phyloP scores from a whole-genome alignment of 169 alveolate species.

The Theileria sp. region DNA sequence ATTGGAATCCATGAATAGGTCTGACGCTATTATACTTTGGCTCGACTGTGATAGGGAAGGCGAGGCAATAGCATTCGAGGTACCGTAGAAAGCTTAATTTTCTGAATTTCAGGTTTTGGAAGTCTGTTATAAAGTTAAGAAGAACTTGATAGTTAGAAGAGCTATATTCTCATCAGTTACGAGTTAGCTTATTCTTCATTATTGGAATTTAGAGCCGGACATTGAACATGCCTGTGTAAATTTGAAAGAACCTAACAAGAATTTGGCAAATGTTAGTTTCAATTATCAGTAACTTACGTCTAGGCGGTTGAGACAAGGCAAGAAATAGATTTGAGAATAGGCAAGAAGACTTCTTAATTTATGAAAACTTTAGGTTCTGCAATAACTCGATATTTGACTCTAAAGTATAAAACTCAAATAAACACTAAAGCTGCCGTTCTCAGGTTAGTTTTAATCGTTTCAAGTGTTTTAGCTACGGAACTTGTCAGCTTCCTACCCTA shows the following conservation, averaged over 20 bases:
- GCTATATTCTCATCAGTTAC: slow-evolving; percentile 97
- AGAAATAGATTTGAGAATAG: slow-evolving; percentile 93
- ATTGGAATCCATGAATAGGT: slow-evolving; percentile 46
- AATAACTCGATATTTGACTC: slow-evolving; percentile 78
- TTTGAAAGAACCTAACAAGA: slow-evolving; percentile 88
- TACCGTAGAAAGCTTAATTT: slow-evolving; percentile 60
- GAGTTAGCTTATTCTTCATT: neutral
- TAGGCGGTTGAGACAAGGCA: slow-evolving; percentile 96
- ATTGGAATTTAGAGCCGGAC: slow-evolving; percentile 83
- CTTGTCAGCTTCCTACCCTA: slow-evolving; percentile 98
- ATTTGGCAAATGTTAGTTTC: slow-evolving; percentile 79
- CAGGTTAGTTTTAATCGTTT: slow-evolving; percentile 12
- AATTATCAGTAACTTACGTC: neutral
- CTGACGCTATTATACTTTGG: slow-evolving; percentile 92
- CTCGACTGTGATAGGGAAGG: slow-evolving; percentile 99
- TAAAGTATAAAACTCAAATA: slow-evolving; percentile 65
- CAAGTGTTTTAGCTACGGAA: slow-evolving; percentile 91
- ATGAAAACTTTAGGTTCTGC: slow-evolving; percentile 53
- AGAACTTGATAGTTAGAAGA: slow-evolving; percentile 76
- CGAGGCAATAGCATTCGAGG: slow-evolving; percentile 99
- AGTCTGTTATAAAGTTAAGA: slow-evolving; percentile 51
- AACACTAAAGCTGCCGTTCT: slow-evolving; percentile 72
- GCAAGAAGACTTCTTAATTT: slow-evolving; percentile 73
- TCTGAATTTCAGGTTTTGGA: slow-evolving; percentile 66
- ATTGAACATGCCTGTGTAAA: slow-evolving; percentile 86